A percentile compares a stretch with the other conserved stretches of the same genome.
Evolutionary conservation across 352 stramenopile species (phyloP).

Genomic region (Pythium rhizo-oryzae): DNA sequence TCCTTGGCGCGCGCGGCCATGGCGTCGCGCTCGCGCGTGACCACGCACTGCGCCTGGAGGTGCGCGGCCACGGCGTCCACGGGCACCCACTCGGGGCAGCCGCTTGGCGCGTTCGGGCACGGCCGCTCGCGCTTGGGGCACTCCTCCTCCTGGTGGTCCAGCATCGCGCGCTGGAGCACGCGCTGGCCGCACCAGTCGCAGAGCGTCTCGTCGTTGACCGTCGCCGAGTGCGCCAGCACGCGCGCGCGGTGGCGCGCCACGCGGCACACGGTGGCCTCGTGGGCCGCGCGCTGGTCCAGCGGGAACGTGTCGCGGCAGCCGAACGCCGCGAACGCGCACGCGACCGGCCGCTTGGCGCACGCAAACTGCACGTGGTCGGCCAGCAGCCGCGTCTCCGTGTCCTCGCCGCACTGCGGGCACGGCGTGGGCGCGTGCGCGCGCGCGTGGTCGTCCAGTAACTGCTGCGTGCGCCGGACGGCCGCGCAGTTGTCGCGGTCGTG

Average conservation of each 20-base stretch:
- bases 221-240: conserved; percentile 42
- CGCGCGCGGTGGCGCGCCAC: conserved; percentile 45
- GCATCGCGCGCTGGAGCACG: conserved; percentile 67
- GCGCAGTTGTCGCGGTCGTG: conserved; percentile 52
- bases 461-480: conserved; percentile 33
- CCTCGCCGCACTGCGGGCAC: conserved; percentile 45
- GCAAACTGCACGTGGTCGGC: conserved; percentile 44
- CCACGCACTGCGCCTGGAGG: conserved; percentile 45
- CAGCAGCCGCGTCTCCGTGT: conserved; percentile 41
- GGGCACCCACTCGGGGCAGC: conserved; percentile 72
- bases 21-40: conserved; percentile 56
- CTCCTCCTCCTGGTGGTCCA: conserved; percentile 82
- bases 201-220: conserved; percentile 52
- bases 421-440: conserved; percentile 40
- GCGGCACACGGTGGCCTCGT: conserved; percentile 48
- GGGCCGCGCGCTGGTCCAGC: conserved; percentile 35
- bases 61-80: conserved; percentile 61
- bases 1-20: conserved; percentile 49
- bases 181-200: conserved; percentile 70
- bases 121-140: conserved; percentile 66
- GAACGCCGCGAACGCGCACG: conserved; percentile 52
- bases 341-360: conserved; percentile 51
- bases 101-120: conserved; percentile 60
- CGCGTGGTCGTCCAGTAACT: conserved; percentile 46
- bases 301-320: conserved; percentile 50